These are phyloP conservation scores for Amaranthus palmeri DNA, from an alignment of 148 eudicot genomes.

Conservation along the genomic window DNA sequence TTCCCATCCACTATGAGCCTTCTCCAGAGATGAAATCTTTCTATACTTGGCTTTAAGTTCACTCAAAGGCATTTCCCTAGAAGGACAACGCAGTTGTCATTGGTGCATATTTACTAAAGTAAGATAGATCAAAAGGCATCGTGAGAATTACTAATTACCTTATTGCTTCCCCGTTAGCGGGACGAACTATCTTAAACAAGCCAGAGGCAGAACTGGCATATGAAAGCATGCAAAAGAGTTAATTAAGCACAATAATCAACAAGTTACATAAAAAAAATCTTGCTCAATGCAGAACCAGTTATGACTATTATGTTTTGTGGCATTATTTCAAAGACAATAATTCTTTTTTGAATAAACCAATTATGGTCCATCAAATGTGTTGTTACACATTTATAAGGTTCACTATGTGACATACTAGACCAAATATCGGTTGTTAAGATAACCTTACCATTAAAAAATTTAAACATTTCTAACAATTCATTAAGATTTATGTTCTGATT, in stretches of 20 bases:
- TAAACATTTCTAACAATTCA: too few species aligned
- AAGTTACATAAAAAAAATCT: background rate
- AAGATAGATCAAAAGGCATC: background rate
- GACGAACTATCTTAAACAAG: constrained; percentile 77
- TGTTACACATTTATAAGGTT: too few species aligned
- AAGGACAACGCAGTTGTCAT: constrained; percentile 20
- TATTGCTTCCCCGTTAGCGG: constrained; percentile 83
- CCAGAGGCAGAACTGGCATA: constrained; percentile 64
- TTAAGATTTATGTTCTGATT: too few species aligned
- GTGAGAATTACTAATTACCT: constrained; percentile 38
- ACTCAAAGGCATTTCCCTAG: constrained; percentile 87
- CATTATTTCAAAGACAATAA: too few species aligned
- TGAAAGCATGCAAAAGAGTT: constrained; percentile 17
- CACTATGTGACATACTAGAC: too few species aligned
- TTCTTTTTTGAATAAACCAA: too few species aligned
- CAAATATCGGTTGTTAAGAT: too few species aligned
- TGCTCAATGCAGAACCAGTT: background rate
- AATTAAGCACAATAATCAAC: background rate
- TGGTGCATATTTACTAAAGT: background rate
- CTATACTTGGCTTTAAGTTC: constrained; percentile 85
- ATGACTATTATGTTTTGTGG: too few species aligned
- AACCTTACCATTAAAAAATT: too few species aligned
- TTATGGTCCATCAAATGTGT: too few species aligned
- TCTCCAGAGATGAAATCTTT: constrained; percentile 66
- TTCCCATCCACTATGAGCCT: constrained; percentile 87